Evolutionary conservation across 1,284 basidiomycete genomes (phyloP), one percentile per base, ranked within the genome.

Genomic region (Agaricales sp.): DNA sequence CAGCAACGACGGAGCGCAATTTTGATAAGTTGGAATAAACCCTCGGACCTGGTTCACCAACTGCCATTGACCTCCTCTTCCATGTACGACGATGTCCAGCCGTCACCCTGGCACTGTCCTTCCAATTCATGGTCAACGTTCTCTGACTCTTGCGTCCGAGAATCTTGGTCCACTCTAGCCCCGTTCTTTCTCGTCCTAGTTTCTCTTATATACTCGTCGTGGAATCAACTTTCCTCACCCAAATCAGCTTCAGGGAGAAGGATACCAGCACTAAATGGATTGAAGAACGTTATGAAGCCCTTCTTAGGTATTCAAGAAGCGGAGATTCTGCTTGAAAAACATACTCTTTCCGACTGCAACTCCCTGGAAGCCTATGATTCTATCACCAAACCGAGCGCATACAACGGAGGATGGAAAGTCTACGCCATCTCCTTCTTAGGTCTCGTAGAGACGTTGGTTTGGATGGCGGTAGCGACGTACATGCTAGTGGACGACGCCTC

Each of bases 241-340:
- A 20, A 41, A 41, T 16, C 23, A 47, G 3, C 50, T 52, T 20
- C 39, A 18, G 13, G 8, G 6, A 11, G n/a, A 16, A 41, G 18
- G 39, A 41, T 4, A 16, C 39, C 16, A 25, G 63, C 14, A 21
- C 22, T 55, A 4, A 45, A 49, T 11, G 39, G 51, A 0, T 24
- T 68, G 44, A 55, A 46, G 18, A 47, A 51, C 0, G 69, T 64
- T 0, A 63, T 74, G 47, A 44, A 46, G n/a, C 51, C 57, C 3
- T 78, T 72, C 55, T 57, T 78, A 11, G 63, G 71, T 12, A 63
- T 77, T 1, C 53, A 57, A 25, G 76, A 78, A 50, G 76, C 76
- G 14, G 71, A 75, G 53, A 67, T 66, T 0, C 57, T 73, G 18
- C 51, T 54, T 0, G 22, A 25, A 4, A 48, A 49, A 39, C 3